These are phyloP conservation scores for Rubroboletus satanas DNA, from an alignment of 768 basidiomycete species.

Conservation along the genomic window DNA sequence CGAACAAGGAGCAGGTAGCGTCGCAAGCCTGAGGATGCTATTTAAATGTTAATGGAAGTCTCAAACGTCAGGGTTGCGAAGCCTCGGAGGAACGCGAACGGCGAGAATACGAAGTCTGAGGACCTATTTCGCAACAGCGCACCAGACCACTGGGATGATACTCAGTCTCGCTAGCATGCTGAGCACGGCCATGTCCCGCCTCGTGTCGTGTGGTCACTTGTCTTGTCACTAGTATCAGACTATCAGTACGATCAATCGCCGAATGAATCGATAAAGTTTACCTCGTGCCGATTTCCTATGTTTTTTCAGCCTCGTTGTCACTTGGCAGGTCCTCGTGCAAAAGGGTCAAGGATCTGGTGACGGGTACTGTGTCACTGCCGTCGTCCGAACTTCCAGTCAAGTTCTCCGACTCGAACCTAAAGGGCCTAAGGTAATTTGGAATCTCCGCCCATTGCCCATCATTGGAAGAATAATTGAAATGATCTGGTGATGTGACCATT, in stretches of 20 bases:
- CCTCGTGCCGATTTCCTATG: background rate
- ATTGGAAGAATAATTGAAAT: too few species aligned
- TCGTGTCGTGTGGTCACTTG: background rate
- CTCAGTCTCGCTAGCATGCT: background rate
- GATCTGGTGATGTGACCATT: too few species aligned
- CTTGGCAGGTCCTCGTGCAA: background rate
- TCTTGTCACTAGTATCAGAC: background rate
- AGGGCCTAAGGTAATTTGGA: too few species aligned
- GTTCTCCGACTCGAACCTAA: too few species aligned
- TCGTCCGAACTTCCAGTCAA: too few species aligned
- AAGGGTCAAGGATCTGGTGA: background rate
- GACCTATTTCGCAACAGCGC: too few species aligned
- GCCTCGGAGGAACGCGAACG: background rate
- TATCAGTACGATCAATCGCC: background rate
- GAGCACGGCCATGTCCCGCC: background rate
- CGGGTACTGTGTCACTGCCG: too few species aligned
- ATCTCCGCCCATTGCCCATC: too few species aligned
- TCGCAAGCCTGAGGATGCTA: background rate
- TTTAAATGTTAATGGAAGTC: background rate
- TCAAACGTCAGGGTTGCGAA: background rate
- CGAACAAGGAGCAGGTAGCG: background rate
- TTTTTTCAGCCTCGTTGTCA: slow-evolving; percentile 1
- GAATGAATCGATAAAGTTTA: background rate
- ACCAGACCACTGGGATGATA: background rate
- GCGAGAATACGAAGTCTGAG: background rate